phyloP scores from a whole-genome alignment of 768 basidiomycete genomes.

The Mycena amicta region DNA sequence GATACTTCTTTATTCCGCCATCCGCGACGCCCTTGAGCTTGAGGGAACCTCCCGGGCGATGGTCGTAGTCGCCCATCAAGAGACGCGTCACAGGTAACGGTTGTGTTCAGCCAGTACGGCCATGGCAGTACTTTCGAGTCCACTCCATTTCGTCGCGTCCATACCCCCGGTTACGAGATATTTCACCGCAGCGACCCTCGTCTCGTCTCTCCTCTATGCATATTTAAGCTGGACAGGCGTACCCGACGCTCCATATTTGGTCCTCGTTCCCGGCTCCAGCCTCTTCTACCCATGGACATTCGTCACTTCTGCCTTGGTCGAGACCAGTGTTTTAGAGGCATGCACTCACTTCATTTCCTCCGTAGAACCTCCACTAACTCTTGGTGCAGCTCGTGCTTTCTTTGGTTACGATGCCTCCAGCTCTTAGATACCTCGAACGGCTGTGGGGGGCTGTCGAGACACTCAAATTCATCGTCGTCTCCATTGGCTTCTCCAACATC shows the following conservation, averaged over 20 bases:
- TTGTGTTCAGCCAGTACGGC: not conserved
- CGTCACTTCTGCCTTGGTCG: slow-evolving; percentile 85
- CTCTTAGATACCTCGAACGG: slow-evolving; percentile 88
- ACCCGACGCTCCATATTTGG: slow-evolving; percentile 64
- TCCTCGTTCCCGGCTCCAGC: slow-evolving; percentile 78
- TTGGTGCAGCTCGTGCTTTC: slow-evolving; percentile 70
- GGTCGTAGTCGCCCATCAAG: slow-evolving; percentile 81
- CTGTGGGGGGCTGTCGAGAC: slow-evolving; percentile 91
- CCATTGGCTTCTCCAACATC: slow-evolving; percentile 79
- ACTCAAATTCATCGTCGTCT: slow-evolving; percentile 81
- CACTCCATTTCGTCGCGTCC: slow-evolving; percentile 66
- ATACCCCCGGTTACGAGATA: slow-evolving; percentile 79
- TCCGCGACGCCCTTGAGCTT: slow-evolving; percentile 87
- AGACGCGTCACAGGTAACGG: no score
- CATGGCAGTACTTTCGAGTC: slow-evolving; percentile 81
- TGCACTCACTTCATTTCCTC: slow-evolving; percentile 26
- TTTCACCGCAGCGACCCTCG: slow-evolving; percentile 64
- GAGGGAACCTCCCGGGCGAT: slow-evolving; percentile 84
- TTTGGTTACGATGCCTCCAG: slow-evolving; percentile 76
- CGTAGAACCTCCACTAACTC: slow-evolving; percentile 15
- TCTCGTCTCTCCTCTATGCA: slow-evolving; percentile 60
- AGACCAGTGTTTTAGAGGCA: slow-evolving; percentile 83
- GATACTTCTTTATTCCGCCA: slow-evolving; percentile 84
- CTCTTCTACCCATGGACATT: slow-evolving; percentile 93
- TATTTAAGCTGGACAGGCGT: slow-evolving; percentile 63